Conservation (phyloP, 2,329 filamentous ascomycete species). For the Nigrograna mackinnonii region DNA sequence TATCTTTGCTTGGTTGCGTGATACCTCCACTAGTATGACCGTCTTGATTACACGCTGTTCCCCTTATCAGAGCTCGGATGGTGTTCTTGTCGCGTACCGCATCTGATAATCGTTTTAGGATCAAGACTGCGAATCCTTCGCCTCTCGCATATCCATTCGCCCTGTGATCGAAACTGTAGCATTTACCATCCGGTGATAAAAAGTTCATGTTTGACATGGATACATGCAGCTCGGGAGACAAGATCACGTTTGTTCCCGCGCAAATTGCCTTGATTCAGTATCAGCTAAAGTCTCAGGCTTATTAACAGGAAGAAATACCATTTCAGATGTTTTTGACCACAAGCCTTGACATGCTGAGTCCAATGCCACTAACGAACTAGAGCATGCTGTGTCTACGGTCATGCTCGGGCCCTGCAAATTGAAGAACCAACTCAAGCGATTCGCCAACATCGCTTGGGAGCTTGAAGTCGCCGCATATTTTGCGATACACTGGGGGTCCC, state of each 20-base stretch:
- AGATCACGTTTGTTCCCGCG: not conserved
- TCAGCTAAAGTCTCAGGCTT: too few relatives aligned
- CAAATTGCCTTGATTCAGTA: too few relatives aligned
- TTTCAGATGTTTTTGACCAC: not conserved
- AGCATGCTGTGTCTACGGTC: slow-evolving; percentile 22
- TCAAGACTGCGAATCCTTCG: slow-evolving; percentile 55
- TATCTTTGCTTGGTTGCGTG: slow-evolving; percentile 44
- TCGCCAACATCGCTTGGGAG: slow-evolving; percentile 4
- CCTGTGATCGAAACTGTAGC: slow-evolving; percentile 49
- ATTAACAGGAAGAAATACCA: too few relatives aligned
- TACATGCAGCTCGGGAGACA: slow-evolving; percentile 1
- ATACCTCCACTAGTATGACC: slow-evolving; percentile 26
- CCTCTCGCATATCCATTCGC: slow-evolving; percentile 68
- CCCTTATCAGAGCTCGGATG: slow-evolving; percentile 33
- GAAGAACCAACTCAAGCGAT: slow-evolving; percentile 18
- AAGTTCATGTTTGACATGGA: slow-evolving; percentile 12
- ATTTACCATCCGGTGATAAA: slow-evolving; percentile 29
- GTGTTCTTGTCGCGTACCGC: slow-evolving; percentile 44
- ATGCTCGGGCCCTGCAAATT: slow-evolving; percentile 16
- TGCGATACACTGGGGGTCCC: slow-evolving; percentile 1
- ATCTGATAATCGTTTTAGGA: slow-evolving; percentile 45
- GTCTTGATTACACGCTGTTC: slow-evolving; percentile 27
- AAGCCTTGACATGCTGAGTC: slow-evolving; percentile 11
- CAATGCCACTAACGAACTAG: slow-evolving; percentile 13
- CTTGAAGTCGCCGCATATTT: slow-evolving; percentile 2